Evolutionary conservation across 192 early-diverging fungal species (phyloP), one percentile per base, ranked within the genome.

Genomic region (Dispira parvispora): DNA sequence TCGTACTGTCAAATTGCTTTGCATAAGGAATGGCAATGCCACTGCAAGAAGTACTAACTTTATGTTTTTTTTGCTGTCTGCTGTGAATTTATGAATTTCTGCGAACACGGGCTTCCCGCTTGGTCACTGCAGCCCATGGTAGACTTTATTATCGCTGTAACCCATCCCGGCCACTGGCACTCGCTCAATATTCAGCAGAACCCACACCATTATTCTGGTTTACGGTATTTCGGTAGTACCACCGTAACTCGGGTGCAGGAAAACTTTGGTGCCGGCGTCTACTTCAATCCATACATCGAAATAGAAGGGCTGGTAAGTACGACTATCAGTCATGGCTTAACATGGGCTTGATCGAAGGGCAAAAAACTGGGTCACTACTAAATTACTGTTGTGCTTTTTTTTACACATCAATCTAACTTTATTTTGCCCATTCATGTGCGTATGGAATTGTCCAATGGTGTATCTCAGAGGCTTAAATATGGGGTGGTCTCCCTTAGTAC

Each of bases 91-190:
- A 1, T 38, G 32, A 38, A 38, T 38, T 38, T 38, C 32, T 38
- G 6, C 6, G 32, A 6, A 38, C 32, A 38, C 32, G 32, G 32
- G 32, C 1, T 38, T 38, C 6, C 6, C 32, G 6, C 32, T 38
- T 38, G 32, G 32, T 38, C 32, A 38, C 71, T 77, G 58, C 73
- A 86, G 56, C 89, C 92, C 0, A 91, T 96, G 89, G 80, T 98
- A 0, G 96, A 99, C 74, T 81, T 93, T 62, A 85, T 99, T 14
- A 92, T 99, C 77, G 96, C 84, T 14, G 96, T 99, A 20, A 84
- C 85, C 8, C 89, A 99, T 70, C 85, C 94, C 14, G 83, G 88
- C 62, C 92, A 95, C 69, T 99, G 96, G 96, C 96, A 99, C 64
- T 88, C 88, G 26, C 77, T 96, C 52, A 99, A 99, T 70, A 77